Evolutionary conservation across 2,329 filamentous ascomycete species (phyloP).

Genomic region (Colletotrichum sp.): DNA sequence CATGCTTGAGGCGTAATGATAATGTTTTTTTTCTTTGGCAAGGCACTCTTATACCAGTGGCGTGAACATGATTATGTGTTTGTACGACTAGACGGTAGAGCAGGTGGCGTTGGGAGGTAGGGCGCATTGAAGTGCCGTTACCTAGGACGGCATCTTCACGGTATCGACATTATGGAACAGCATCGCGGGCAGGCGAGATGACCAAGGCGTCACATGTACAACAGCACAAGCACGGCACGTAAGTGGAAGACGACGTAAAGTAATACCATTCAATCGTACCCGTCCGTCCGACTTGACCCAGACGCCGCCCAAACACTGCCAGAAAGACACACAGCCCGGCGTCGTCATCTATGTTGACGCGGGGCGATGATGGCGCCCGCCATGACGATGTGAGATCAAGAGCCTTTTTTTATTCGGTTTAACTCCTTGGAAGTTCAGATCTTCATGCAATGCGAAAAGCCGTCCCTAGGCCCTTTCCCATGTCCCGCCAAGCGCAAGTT

Average conservation of each 20-base stretch:
- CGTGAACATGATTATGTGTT: neutral
- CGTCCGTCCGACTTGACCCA: neutral
- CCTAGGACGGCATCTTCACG: neutral
- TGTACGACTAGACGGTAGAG: neutral
- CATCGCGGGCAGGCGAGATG: neutral
- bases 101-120: neutral
- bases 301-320: slow-evolving; percentile 3
- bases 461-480: slow-evolving; percentile 13
- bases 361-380: neutral
- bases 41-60: neutral
- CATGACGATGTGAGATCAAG: slow-evolving; percentile 15
- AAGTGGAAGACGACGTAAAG: neutral
- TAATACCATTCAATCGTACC: slow-evolving; percentile 11
- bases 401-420: slow-evolving; percentile 24
- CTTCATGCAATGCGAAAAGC: slow-evolving; percentile 24
- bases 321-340: neutral
- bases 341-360: neutral
- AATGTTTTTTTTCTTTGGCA: neutral
- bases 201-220: neutral
- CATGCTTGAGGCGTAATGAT: slow-evolving; percentile 34
- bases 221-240: neutral
- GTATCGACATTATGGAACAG: neutral
- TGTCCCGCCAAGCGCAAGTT: slow-evolving; percentile 21
- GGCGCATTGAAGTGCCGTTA: neutral
- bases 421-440: slow-evolving; percentile 21